Percentiles rank a stretch among this genome's conserved stretches.
Evolutionary conservation across 495 filamentous ascomycete species (phyloP).

Genomic region (Cudoniella acicularis): DNA sequence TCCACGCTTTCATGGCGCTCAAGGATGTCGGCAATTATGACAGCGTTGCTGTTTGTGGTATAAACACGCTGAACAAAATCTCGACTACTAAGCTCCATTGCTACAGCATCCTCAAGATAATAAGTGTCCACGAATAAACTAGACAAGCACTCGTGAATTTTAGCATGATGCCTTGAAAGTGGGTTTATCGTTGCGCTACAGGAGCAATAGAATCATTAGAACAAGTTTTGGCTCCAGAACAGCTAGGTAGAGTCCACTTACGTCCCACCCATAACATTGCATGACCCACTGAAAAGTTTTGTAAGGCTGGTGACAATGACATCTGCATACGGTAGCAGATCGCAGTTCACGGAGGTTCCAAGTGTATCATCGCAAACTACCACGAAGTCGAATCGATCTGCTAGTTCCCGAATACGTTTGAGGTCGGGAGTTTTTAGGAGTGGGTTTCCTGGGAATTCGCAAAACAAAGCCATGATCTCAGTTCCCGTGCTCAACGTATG

Average conservation of each 20-base stretch:
- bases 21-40: not conserved
- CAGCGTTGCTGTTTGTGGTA: not conserved
- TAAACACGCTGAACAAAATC: not conserved
- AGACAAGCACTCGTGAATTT: constrained; percentile 55
- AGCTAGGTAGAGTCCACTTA: constrained; percentile 2
- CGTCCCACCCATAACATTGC: constrained; percentile 30
- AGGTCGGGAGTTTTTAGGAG: constrained; percentile 40
- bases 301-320: constrained; percentile 30
- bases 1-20: too few species aligned
- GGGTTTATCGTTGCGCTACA: constrained; percentile 35
- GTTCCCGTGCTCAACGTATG: not conserved
- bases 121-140: constrained; percentile 78
- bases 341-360: constrained; percentile 45
- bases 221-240: not conserved
- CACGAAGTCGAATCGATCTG: constrained; percentile 41
- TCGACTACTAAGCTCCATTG: constrained; percentile 68
- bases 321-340: constrained; percentile 32
- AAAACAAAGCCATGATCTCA: constrained; percentile 31
- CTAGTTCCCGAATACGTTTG: constrained; percentile 31
- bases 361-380: constrained; percentile 48
- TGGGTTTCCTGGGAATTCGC: constrained; percentile 47
- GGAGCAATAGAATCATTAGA: not conserved
- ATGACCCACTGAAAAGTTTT: constrained; percentile 28
- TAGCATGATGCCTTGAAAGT: constrained; percentile 59
- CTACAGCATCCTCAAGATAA: constrained; percentile 85